These are phyloP conservation scores for Vitellaria paradoxa DNA, from an alignment of 179 eudicot species.

Conservation along the genomic window DNA sequence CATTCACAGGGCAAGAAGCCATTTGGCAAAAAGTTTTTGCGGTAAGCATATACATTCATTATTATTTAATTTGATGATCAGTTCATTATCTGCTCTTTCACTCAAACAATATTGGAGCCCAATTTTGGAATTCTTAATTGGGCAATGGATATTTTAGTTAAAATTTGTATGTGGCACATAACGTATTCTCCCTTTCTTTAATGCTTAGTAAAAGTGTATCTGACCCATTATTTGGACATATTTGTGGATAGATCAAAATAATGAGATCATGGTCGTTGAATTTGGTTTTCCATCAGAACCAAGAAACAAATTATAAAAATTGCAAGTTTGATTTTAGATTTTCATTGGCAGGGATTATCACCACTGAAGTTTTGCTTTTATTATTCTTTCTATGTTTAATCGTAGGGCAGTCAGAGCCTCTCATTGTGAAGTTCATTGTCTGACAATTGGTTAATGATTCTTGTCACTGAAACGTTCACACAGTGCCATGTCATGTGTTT, in stretches of 20 bases:
- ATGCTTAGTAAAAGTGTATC: background rate
- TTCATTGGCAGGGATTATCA: no score
- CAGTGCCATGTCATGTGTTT: background rate
- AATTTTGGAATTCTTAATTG: background rate
- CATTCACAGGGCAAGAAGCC: constrained; percentile 95
- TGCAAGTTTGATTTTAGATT: no score
- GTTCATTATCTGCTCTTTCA: background rate
- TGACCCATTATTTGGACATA: background rate
- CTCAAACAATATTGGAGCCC: background rate
- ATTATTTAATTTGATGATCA: background rate
- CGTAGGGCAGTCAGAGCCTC: background rate
- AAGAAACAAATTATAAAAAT: no score
- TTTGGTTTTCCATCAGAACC: background rate
- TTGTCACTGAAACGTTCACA: background rate
- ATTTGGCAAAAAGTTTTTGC: constrained; percentile 95
- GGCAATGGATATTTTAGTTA: background rate
- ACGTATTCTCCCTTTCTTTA: background rate
- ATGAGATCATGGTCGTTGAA: background rate
- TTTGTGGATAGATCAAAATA: background rate
- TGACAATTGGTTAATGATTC: background rate
- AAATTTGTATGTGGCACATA: background rate
- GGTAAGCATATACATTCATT: constrained; percentile 29
- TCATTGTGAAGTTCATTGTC: background rate
- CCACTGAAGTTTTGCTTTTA: background rate
- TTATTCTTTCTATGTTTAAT: background rate